These are phyloP conservation scores for Pholiota microspora DNA, from an alignment of 768 basidiomycete species.

Conservation along the genomic window DNA sequence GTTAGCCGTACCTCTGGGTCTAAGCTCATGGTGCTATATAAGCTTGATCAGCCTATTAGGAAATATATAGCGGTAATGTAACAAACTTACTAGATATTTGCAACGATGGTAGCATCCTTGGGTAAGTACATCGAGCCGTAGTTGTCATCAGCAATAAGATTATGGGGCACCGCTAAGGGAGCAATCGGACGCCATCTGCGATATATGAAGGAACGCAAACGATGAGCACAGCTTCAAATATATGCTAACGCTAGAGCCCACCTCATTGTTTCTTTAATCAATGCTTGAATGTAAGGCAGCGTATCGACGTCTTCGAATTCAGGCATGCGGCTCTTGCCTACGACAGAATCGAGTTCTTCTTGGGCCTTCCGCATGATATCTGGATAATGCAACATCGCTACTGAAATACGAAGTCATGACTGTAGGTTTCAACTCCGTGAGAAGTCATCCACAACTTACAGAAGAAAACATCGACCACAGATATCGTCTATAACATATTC, in stretches of 20 bases:
- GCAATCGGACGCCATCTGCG: slow-evolving; percentile 27
- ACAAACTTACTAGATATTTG: slow-evolving; percentile 23
- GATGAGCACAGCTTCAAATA: neutral
- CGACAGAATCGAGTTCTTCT: slow-evolving; percentile 31
- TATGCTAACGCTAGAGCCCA: neutral
- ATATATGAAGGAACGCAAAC: neutral
- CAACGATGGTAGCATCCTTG: slow-evolving; percentile 26
- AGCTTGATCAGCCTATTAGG: neutral
- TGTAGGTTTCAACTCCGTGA: neutral
- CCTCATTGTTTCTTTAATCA: slow-evolving; percentile 25
- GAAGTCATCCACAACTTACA: slow-evolving; percentile 3
- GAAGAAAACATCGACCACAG: slow-evolving; percentile 14
- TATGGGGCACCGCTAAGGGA: slow-evolving; percentile 32
- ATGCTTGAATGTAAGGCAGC: slow-evolving; percentile 24
- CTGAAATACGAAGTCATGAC: slow-evolving; percentile 20
- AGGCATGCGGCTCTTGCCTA: slow-evolving; percentile 30
- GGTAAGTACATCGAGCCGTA: slow-evolving; percentile 38
- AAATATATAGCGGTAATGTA: neutral
- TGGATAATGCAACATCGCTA: slow-evolving; percentile 32
- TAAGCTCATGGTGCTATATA: slow-evolving; percentile 23
- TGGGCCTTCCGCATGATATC: slow-evolving; percentile 30
- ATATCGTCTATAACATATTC: slow-evolving; percentile 11
- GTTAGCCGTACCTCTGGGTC: slow-evolving; percentile 16
- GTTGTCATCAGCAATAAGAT: slow-evolving; percentile 31
- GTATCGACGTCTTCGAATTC: slow-evolving; percentile 26